These are phyloP conservation scores for Vitis amurensis DNA, from an alignment of 164 flowering plant species.

Conservation along the genomic window DNA sequence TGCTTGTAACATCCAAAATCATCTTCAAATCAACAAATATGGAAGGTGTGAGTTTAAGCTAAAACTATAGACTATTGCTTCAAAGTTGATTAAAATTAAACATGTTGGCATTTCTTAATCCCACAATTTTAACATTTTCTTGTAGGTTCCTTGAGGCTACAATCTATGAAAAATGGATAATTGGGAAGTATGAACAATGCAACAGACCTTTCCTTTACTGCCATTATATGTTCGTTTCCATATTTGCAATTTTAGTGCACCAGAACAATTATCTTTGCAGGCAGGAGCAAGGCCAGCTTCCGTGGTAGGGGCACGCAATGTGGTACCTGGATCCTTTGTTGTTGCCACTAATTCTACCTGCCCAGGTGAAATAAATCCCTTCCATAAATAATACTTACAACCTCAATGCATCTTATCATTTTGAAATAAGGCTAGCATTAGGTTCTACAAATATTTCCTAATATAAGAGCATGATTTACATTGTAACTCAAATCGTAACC, in stretches of 20 bases:
- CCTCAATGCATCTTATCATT: not conserved
- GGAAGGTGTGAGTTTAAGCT: no score
- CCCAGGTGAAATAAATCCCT: conserved; percentile 7
- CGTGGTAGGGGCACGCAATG: conserved; percentile 87
- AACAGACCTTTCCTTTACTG: conserved; percentile 78
- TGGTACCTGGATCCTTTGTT: conserved; percentile 72
- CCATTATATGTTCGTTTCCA: conserved; percentile 82
- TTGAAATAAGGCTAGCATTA: not conserved
- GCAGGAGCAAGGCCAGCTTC: conserved; percentile 89
- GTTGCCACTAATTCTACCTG: conserved; percentile 88
- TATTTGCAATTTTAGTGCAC: conserved; percentile 55
- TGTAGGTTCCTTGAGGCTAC: not conserved
- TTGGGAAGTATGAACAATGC: not conserved
- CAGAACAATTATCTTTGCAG: conserved; percentile 88
- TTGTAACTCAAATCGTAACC: no score
- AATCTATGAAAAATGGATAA: not conserved
- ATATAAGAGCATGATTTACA: not conserved
- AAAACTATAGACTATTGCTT: no score
- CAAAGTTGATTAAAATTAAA: no score
- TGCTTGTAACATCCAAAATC: conserved; percentile 81
- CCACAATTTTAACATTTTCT: not conserved
- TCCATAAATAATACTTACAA: no score
- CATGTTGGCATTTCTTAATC: no score
- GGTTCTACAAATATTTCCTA: not conserved
- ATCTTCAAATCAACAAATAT: conserved; percentile 31